Conservation (phyloP, 306 rosid species). For the Medicago ruthenica region DNA sequence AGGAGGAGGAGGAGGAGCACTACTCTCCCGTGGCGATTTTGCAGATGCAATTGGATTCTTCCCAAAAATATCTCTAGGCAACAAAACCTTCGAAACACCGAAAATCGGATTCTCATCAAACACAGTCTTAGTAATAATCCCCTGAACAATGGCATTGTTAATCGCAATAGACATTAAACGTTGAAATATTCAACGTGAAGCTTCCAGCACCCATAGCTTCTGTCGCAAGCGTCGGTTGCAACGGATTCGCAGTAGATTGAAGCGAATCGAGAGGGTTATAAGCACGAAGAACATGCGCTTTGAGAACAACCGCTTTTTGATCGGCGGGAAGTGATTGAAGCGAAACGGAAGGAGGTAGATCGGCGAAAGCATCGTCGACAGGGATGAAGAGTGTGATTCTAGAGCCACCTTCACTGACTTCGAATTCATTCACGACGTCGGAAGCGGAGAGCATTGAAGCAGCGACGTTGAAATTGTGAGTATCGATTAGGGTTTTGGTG, state of each 20-base stretch:
- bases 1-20: slow-evolving; percentile 70
- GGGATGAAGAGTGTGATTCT: slow-evolving; percentile 95
- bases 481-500: slow-evolving; percentile 71
- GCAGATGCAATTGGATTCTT: slow-evolving; percentile 48
- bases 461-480: slow-evolving; percentile 90
- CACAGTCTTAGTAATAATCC: slow-evolving; percentile 82
- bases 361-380: slow-evolving; percentile 73
- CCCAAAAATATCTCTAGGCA: slow-evolving; percentile 86
- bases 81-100: slow-evolving; percentile 83
- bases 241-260: slow-evolving; percentile 84
- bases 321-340: slow-evolving; percentile 87
- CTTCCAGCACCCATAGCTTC: slow-evolving; percentile 89
- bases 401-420: slow-evolving; percentile 91
- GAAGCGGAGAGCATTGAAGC: slow-evolving; percentile 89
- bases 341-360: slow-evolving; percentile 63
- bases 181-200: slow-evolving; percentile 85
- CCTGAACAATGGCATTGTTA: slow-evolving; percentile 80
- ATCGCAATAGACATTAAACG: slow-evolving; percentile 79
- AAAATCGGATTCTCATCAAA: slow-evolving; percentile 92
- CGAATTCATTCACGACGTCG: slow-evolving; percentile 87
- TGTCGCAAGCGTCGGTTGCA: slow-evolving; percentile 94
- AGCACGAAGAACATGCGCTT: slow-evolving; percentile 84
- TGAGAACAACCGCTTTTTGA: slow-evolving; percentile 76
- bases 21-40: slow-evolving; percentile 24
- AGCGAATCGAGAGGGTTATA: slow-evolving; percentile 91